Evolutionary conservation across 768 basidiomycete species (phyloP).

Genomic region (Tubosaeta brunneosetosa): DNA sequence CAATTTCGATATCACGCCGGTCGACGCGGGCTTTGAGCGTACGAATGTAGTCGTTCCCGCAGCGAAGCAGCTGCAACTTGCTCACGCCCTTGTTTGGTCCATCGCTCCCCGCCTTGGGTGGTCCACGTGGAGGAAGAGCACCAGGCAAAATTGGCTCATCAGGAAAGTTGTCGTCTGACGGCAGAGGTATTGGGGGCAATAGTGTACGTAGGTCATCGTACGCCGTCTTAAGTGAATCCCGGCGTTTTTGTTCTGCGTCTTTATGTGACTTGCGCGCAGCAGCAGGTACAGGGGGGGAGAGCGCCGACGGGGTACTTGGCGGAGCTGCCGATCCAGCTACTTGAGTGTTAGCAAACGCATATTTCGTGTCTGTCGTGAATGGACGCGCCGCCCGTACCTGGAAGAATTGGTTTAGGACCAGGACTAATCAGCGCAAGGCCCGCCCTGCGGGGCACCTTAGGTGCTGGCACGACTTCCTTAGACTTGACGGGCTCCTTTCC

Average conservation of each 20-base stretch:
- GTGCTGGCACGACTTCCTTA: slow-evolving; percentile 21
- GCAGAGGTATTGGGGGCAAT: slow-evolving; percentile 84
- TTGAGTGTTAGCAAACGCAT: slow-evolving; percentile 3
- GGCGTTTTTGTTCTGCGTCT: slow-evolving; percentile 94
- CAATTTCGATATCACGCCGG: slow-evolving; percentile 76
- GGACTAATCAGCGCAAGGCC: slow-evolving; percentile 42
- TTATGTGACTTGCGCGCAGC: slow-evolving; percentile 84
- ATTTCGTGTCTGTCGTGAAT: background rate
- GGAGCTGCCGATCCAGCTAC: slow-evolving; percentile 33
- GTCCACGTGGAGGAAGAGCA: slow-evolving; percentile 83
- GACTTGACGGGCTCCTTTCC: slow-evolving; percentile 28
- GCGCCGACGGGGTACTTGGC: slow-evolving; percentile 20
- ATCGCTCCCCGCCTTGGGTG: slow-evolving; percentile 77
- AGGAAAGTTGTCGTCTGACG: slow-evolving; percentile 65
- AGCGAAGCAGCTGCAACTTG: slow-evolving; percentile 87
- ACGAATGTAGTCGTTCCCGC: slow-evolving; percentile 85
- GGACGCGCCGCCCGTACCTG: slow-evolving; percentile 41
- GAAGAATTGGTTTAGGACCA: slow-evolving; percentile 66
- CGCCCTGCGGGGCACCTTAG: slow-evolving; percentile 27
- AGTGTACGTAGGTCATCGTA: slow-evolving; percentile 81
- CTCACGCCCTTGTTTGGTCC: slow-evolving; percentile 95
- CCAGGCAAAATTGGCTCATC: slow-evolving; percentile 81
- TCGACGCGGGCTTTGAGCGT: slow-evolving; percentile 72
- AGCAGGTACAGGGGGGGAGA: slow-evolving; percentile 38
- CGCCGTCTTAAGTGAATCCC: slow-evolving; percentile 93